Percentiles rank a stretch among this genome's conserved stretches.
These are phyloP conservation scores for Pythium apleroticum DNA, from an alignment of 352 stramenopile species.

Conservation along the genomic window DNA sequence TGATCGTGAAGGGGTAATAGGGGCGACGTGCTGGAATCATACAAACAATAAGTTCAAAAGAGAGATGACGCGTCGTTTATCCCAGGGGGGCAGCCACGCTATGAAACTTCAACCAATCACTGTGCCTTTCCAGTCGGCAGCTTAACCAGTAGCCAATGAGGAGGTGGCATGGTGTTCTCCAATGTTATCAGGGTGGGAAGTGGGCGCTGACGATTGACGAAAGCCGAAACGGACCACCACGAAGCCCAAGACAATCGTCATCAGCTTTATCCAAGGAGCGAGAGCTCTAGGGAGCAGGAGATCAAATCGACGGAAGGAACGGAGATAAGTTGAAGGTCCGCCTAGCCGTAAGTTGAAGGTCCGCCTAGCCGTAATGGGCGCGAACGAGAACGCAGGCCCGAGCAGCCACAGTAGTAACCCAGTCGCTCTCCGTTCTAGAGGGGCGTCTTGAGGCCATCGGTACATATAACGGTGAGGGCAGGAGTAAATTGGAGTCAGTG, in stretches of 20 bases:
- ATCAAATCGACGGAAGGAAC: background rate
- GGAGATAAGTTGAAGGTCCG: background rate
- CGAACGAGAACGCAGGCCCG: background rate
- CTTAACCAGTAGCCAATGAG: conserved; percentile 25
- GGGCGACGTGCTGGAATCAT: background rate
- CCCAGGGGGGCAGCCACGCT: background rate
- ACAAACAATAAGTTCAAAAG: background rate
- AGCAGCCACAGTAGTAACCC: background rate
- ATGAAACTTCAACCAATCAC: conserved; percentile 12
- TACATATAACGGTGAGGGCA: no score
- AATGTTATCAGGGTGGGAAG: conserved; percentile 19
- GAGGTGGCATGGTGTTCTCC: background rate
- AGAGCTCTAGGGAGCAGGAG: background rate
- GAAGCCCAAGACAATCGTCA: background rate
- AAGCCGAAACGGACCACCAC: conserved; percentile 9
- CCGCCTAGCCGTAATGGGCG: background rate
- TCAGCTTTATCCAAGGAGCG: background rate
- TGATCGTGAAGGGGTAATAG: background rate
- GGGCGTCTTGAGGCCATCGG: no score
- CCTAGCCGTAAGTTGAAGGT: background rate
- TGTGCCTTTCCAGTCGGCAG: background rate
- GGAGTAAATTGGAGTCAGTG: conserved; percentile 3
- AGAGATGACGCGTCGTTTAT: background rate
- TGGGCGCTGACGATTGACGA: background rate
- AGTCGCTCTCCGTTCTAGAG: background rate